phyloP scores from a whole-genome alignment of 495 filamentous ascomycete genomes.

The Ascodesmis nigricans region DNA sequence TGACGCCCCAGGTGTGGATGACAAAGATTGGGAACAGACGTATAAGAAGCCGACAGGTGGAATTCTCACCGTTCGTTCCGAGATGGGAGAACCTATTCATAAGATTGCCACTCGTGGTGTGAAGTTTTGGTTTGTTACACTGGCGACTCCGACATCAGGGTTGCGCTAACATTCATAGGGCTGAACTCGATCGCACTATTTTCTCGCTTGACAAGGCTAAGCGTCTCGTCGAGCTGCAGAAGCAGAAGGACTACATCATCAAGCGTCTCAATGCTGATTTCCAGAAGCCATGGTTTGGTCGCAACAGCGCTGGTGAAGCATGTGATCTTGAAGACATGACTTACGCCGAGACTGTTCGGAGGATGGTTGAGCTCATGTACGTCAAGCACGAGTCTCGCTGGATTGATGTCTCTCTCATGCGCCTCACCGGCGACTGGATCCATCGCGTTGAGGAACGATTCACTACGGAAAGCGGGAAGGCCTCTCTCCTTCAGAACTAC shows the following conservation, averaged over 20 bases:
- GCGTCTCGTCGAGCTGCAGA: conserved; percentile 74
- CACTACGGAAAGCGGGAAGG: conserved; percentile 37
- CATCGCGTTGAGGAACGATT: conserved; percentile 90
- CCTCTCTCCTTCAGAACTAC: conserved; percentile 67
- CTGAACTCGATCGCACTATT: conserved; percentile 94
- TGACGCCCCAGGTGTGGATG: conserved; percentile 70
- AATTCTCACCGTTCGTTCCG: conserved; percentile 88
- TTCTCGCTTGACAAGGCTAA: conserved; percentile 93
- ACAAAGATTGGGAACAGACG: conserved; percentile 85
- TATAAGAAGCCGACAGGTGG: conserved; percentile 83
- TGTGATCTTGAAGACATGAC: conserved; percentile 98
- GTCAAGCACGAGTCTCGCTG: conserved; percentile 82
- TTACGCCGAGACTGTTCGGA: conserved; percentile 72
- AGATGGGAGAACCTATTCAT: conserved; percentile 99
- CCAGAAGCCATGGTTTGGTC: conserved; percentile 96
- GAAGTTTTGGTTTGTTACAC: conserved; percentile 51
- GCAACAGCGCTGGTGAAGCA: conserved; percentile 58
- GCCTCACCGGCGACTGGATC: conserved; percentile 81
- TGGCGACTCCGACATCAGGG: no score
- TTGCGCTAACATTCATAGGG: conserved; percentile 17
- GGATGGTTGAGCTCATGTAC: conserved; percentile 92
- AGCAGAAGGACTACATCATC: conserved; percentile 85
- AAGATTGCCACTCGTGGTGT: conserved; percentile 93
- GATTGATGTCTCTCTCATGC: conserved; percentile 71
- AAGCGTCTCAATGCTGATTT: conserved; percentile 95